Conservation (phyloP, 371 early-diverging fungal species). For the Modicella reniformis region DNA sequence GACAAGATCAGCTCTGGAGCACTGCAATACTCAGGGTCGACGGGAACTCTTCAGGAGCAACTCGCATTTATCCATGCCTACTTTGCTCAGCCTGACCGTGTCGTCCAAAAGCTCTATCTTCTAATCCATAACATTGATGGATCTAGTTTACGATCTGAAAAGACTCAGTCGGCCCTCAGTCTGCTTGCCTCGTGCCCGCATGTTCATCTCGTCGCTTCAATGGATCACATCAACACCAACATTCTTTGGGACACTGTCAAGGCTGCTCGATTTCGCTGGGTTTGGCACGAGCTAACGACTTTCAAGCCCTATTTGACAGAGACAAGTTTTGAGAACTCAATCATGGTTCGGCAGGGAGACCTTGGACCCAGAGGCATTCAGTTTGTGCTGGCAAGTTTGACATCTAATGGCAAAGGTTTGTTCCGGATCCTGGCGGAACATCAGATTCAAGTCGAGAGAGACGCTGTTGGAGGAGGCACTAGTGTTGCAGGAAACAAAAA, state of each 20-base stretch:
- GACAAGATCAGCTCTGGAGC: slow-evolving; percentile 66
- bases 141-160: slow-evolving; percentile 77
- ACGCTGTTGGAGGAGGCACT: slow-evolving; percentile 53
- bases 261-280: slow-evolving; percentile 77
- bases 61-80: slow-evolving; percentile 70
- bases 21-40: slow-evolving; percentile 54
- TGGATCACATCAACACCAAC: slow-evolving; percentile 91
- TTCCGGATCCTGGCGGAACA: slow-evolving; percentile 80
- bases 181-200: slow-evolving; percentile 72
- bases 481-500: slow-evolving; percentile 19
- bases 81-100: slow-evolving; percentile 62
- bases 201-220: slow-evolving; percentile 83
- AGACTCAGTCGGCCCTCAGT: slow-evolving; percentile 72
- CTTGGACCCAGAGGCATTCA: slow-evolving; percentile 77
- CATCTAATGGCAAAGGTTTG: slow-evolving; percentile 82
- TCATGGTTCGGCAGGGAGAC: slow-evolving; percentile 69
- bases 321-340: slow-evolving; percentile 82
- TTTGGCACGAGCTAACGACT: slow-evolving; percentile 92
- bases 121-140: slow-evolving; percentile 94
- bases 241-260: slow-evolving; percentile 87
- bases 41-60: slow-evolving; percentile 72
- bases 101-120: slow-evolving; percentile 69
- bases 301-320: slow-evolving; percentile 83
- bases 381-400: slow-evolving; percentile 85
- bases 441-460: slow-evolving; percentile 68